phyloP scores from a whole-genome alignment of 2,329 filamentous ascomycete genomes.

The Aspergillus glaucus region DNA sequence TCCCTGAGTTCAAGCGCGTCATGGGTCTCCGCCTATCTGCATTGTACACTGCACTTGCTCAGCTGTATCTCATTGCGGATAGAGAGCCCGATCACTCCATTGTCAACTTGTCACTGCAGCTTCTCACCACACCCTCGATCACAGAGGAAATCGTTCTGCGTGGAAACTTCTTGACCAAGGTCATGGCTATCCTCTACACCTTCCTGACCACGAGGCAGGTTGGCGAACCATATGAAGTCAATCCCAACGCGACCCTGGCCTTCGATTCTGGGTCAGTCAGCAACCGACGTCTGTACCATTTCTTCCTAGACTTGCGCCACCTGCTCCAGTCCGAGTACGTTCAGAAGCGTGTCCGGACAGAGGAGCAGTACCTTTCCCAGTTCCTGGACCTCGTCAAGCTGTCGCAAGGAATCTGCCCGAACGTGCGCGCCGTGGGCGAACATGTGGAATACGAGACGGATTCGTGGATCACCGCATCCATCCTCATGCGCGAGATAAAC shows the following conservation, averaged over 20 bases:
- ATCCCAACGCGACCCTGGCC: constrained; percentile 76
- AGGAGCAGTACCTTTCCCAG: constrained; percentile 83
- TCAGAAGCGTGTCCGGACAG: constrained; percentile 72
- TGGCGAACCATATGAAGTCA: constrained; percentile 83
- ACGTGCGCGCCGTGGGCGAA: constrained; percentile 82
- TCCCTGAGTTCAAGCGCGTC: constrained; percentile 92
- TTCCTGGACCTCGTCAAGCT: constrained; percentile 94
- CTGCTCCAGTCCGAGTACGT: constrained; percentile 84
- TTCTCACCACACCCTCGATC: constrained; percentile 94
- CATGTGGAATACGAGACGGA: constrained; percentile 98
- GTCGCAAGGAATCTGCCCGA: constrained; percentile 95
- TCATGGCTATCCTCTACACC: constrained; percentile 95
- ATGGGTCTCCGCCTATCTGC: constrained; percentile 90
- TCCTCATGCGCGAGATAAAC: constrained; percentile 93
- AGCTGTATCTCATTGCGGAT: constrained; percentile 92
- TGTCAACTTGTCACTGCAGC: constrained; percentile 93
- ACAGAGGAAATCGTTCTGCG: constrained; percentile 91
- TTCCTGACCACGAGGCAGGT: constrained; percentile 96
- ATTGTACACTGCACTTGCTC: constrained; percentile 85
- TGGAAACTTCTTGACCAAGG: constrained; percentile 89
- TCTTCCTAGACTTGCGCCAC: constrained; percentile 91
- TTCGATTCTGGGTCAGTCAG: constrained; percentile 94
- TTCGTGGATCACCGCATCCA: constrained; percentile 91
- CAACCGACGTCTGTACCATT: constrained; percentile 93
- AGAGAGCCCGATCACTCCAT: constrained; percentile 97